phyloP scores from a whole-genome alignment of 1,284 basidiomycete genomes.

The Heimioporus punctisporus region DNA sequence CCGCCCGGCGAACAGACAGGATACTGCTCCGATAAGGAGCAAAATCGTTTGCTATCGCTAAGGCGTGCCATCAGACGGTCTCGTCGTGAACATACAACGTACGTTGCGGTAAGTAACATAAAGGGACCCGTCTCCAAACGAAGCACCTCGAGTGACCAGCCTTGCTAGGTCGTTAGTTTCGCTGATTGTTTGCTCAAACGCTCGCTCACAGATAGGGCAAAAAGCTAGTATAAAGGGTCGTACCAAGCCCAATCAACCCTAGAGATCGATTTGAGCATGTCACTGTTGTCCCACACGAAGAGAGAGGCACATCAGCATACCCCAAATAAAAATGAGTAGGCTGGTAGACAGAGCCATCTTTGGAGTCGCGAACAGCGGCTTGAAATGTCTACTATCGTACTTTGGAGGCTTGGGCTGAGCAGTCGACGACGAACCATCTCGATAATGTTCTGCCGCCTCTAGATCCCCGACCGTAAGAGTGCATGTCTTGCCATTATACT shows the following conservation, averaged over 20 bases:
- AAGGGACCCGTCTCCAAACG: conserved; percentile 49
- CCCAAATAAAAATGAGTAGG: conserved; percentile 56
- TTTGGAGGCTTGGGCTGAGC: conserved; percentile 35
- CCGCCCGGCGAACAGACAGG: conserved; percentile 64
- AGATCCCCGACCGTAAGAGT: conserved; percentile 45
- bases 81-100: conserved; percentile 5
- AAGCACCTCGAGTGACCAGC: conserved; percentile 46
- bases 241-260: conserved; percentile 64
- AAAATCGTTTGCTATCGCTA: conserved; percentile 54
- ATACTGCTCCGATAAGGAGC: conserved; percentile 66
- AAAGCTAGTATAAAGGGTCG: conserved; percentile 63
- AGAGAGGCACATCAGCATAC: conserved; percentile 21
- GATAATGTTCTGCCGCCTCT: conserved; percentile 17
- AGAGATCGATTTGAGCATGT: background rate
- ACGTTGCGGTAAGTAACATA: conserved; percentile 56
- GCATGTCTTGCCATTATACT: conserved; percentile 52
- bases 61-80: background rate
- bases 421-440: background rate
- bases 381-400: conserved; percentile 46
- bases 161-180: conserved; percentile 26
- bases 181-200: background rate
- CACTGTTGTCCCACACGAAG: background rate
- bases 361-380: conserved; percentile 53
- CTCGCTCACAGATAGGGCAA: conserved; percentile 46
- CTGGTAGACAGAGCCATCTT: conserved; percentile 61